phyloP scores from a whole-genome alignment of 495 filamentous ascomycete genomes.

The Trichoderma asperelloides region DNA sequence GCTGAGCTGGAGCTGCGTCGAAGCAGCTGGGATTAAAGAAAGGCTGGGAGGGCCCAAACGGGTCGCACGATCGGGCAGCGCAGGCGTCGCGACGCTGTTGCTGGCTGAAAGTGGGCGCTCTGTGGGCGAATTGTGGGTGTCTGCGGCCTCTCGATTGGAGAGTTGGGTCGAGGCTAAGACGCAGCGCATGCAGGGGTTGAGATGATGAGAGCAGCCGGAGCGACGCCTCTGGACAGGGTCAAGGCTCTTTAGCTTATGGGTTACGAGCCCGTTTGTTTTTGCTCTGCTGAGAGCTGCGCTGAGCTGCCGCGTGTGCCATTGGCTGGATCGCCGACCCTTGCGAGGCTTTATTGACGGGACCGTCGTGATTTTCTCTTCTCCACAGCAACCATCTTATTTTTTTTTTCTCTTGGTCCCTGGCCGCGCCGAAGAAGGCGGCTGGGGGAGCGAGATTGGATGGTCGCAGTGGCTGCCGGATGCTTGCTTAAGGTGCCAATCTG shows the following conservation, averaged over 20 bases:
- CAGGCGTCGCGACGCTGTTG: background rate
- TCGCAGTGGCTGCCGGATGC: background rate
- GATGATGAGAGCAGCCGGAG: background rate
- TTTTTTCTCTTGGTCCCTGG: background rate
- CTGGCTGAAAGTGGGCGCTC: background rate
- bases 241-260: background rate
- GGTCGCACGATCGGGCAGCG: constrained; percentile 8
- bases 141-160: constrained; percentile 1
- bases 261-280: background rate
- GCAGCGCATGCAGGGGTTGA: background rate
- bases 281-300: background rate
- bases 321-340: background rate
- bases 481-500: background rate
- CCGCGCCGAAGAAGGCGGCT: background rate
- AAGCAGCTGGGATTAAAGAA: background rate
- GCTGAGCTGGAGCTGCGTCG: constrained; percentile 4
- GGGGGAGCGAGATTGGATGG: background rate
- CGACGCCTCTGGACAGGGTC: background rate
- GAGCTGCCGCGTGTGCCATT: background rate
- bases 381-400: background rate
- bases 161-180: background rate
- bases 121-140: background rate
- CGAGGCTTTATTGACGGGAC: background rate
- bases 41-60: background rate
- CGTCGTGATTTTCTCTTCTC: background rate